Evolutionary conservation across 768 basidiomycete genomes (phyloP).

Genomic region (Dacryopinax primogenitus): DNA sequence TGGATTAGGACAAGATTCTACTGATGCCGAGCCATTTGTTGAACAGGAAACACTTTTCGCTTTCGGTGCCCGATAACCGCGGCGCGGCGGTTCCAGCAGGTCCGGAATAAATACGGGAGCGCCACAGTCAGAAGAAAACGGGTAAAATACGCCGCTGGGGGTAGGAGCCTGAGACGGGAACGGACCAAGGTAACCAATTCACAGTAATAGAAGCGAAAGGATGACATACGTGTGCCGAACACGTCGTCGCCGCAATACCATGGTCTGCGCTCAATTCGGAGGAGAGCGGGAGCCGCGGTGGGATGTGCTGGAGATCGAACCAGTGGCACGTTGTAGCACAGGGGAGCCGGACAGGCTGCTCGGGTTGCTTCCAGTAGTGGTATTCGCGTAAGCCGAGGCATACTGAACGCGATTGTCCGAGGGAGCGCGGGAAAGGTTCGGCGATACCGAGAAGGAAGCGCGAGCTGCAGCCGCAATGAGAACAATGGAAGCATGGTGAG

Average conservation of each 20-base stretch:
- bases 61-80: background rate
- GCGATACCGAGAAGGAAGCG: background rate
- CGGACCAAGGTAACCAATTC: background rate
- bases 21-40: background rate
- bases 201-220: background rate
- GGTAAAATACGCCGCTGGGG: background rate
- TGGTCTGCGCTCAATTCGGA: background rate
- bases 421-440: background rate
- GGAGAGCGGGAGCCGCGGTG: background rate
- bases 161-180: background rate
- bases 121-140: background rate
- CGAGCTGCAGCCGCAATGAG: background rate
- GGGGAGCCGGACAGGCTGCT: background rate
- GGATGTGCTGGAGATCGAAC: background rate
- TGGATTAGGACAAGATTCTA: background rate
- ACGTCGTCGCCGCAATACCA: background rate
- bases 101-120: background rate
- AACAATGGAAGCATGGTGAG: background rate
- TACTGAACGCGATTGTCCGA: slow-evolving; percentile 4
- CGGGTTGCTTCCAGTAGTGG: background rate
- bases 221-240: background rate
- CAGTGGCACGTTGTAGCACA: background rate
- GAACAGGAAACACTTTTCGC: background rate
- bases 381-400: background rate
- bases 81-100: background rate